Conservation (phyloP, 768 basidiomycete species). For the Coprinopsis strossmayeri region DNA sequence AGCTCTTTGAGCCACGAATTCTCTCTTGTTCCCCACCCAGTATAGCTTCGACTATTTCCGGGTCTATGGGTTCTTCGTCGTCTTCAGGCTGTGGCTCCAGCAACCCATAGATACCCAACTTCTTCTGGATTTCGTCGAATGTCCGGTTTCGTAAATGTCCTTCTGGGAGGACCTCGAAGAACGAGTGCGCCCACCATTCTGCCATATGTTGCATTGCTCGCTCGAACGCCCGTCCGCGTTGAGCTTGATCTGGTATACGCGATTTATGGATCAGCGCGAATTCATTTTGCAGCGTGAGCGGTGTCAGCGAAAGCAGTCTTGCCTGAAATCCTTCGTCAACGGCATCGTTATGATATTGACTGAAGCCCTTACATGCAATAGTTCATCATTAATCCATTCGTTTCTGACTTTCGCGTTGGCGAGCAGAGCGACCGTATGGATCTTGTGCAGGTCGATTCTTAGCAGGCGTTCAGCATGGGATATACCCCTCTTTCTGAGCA, state of each 20-base stretch:
- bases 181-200: slow-evolving; percentile 79
- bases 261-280: slow-evolving; percentile 81
- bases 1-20: slow-evolving; percentile 71
- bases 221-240: slow-evolving; percentile 87
- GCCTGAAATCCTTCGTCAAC: slow-evolving; percentile 43
- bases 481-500: slow-evolving; percentile 40
- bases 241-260: slow-evolving; percentile 69
- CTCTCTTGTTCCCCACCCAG: slow-evolving; percentile 56
- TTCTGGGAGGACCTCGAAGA: slow-evolving; percentile 53
- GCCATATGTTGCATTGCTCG: slow-evolving; percentile 64
- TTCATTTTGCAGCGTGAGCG: slow-evolving; percentile 70
- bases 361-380: slow-evolving; percentile 63
- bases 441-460: slow-evolving; percentile 80
- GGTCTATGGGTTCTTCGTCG: slow-evolving; percentile 18
- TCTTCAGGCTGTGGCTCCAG: slow-evolving; percentile 23
- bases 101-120: slow-evolving; percentile 27
- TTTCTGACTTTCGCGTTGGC: slow-evolving; percentile 73
- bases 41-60: slow-evolving; percentile 24
- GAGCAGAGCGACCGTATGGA: slow-evolving; percentile 81
- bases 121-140: slow-evolving; percentile 64
- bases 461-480: slow-evolving; percentile 63
- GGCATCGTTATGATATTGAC: neutral
- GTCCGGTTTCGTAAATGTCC: slow-evolving; percentile 73
- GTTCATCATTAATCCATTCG: slow-evolving; percentile 71
- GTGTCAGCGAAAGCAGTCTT: slow-evolving; percentile 80